A percentile compares a stretch with the other conserved stretches of the same genome.
Conservation (phyloP, 306 rosid genomes). For the Leucaena leucocephala region DNA sequence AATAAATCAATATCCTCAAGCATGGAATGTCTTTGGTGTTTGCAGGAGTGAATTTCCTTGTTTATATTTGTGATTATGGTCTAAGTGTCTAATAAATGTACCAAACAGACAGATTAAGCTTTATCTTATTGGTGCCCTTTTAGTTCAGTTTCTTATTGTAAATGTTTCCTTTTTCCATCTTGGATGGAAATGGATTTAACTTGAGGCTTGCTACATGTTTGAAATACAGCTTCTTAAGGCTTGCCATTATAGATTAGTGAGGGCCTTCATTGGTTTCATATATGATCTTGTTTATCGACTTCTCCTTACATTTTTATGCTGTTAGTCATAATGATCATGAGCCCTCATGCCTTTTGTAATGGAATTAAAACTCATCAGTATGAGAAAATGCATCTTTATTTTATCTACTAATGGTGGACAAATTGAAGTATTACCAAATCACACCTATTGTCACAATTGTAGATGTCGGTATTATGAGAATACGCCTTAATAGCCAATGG, state of each 20-base stretch:
- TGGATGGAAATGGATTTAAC: not conserved
- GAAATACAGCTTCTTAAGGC: not conserved
- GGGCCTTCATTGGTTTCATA: not conserved
- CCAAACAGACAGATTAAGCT: conserved; percentile 4
- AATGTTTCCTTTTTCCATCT: not conserved
- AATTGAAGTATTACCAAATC: too few relatives aligned
- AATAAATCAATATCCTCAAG: conserved; percentile 16
- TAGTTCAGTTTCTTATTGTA: conserved; percentile 22
- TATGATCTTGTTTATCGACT: too few relatives aligned
- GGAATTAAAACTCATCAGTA: too few relatives aligned
- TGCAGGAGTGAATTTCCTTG: conserved; percentile 32
- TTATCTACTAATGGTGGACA: too few relatives aligned
- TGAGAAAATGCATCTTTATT: too few relatives aligned
- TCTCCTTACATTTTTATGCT: too few relatives aligned
- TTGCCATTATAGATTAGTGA: not conserved
- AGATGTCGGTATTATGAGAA: too few relatives aligned
- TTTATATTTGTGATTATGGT: conserved; percentile 20
- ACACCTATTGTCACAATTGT: too few relatives aligned
- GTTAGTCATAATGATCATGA: too few relatives aligned
- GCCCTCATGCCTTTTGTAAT: too few relatives aligned
- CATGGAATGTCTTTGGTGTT: conserved; percentile 2
- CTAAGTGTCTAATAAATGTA: conserved; percentile 3
- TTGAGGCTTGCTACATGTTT: not conserved
- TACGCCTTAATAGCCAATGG: too few relatives aligned
- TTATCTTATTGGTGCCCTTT: conserved; percentile 10